Percentiles rank a stretch among this genome's conserved stretches.
Conservation (phyloP, 2,329 filamentous ascomycete genomes). For the Ophiostoma ips region DNA sequence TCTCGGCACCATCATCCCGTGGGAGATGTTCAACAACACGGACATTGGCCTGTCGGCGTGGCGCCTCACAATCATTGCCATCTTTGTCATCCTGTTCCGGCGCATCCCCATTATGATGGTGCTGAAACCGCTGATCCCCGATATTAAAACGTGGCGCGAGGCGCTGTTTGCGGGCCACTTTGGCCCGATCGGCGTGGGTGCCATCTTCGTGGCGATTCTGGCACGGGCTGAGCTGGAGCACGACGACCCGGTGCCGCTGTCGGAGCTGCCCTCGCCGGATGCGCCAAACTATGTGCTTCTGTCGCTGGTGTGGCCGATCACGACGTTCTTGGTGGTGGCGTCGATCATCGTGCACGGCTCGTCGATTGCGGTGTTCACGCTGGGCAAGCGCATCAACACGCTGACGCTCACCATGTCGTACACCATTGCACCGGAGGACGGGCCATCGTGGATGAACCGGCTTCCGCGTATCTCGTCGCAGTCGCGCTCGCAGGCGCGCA, state of each 20-base stretch:
- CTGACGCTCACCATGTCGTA: constrained; percentile 92
- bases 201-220: constrained; percentile 87
- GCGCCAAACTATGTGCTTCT: constrained; percentile 55
- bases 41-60: constrained; percentile 67
- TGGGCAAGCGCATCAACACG: constrained; percentile 97
- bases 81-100: constrained; percentile 89
- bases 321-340: constrained; percentile 81
- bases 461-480: constrained; percentile 56
- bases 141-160: constrained; percentile 96
- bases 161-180: constrained; percentile 95
- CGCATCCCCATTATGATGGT: constrained; percentile 89
- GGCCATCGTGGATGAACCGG: constrained; percentile 88
- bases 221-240: constrained; percentile 83
- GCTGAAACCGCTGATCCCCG: constrained; percentile 84
- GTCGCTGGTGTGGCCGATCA: constrained; percentile 86
- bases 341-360: constrained; percentile 95
- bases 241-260: constrained; percentile 58
- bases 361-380: constrained; percentile 93
- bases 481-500: constrained; percentile 70
- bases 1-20: constrained; percentile 92
- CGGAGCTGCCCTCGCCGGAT: constrained; percentile 40
- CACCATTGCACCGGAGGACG: constrained; percentile 76
- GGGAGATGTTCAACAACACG: constrained; percentile 74
- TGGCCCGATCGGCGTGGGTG: constrained; percentile 91
- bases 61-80: constrained; percentile 83